Conservation (phyloP, 192 early-diverging fungal species). For the Backusella macrospora region DNA sequence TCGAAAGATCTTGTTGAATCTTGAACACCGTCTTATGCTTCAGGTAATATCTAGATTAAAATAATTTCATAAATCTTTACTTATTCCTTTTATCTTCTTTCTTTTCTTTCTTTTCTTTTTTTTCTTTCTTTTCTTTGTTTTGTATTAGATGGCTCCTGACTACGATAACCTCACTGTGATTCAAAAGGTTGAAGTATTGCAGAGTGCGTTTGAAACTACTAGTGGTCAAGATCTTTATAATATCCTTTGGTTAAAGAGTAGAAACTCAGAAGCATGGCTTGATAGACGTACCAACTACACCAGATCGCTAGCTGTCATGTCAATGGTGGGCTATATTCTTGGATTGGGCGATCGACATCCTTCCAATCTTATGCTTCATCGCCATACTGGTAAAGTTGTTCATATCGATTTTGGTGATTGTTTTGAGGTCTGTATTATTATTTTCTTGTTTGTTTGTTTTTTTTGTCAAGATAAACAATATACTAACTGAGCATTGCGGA, state of each 20-base stretch:
- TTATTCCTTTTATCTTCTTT: not conserved
- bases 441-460: not conserved
- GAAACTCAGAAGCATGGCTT: constrained; percentile 95
- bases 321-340: constrained; percentile 98
- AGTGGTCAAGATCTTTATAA: constrained; percentile 91
- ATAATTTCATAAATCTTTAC: not conserved
- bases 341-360: constrained; percentile 97
- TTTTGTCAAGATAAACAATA: not conserved
- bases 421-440: constrained; percentile 72
- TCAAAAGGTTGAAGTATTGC: constrained; percentile 96
- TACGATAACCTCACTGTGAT: constrained; percentile 85
- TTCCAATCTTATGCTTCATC: constrained; percentile 92
- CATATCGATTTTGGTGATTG: constrained; percentile 99
- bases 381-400: constrained; percentile 87
- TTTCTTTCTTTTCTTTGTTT: not conserved
- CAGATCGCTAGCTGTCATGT: constrained; percentile 93
- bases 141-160: constrained; percentile 80
- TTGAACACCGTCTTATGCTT: constrained; percentile 88
- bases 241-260: constrained; percentile 92
- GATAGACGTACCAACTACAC: constrained; percentile 96
- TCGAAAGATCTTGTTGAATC: constrained; percentile 80
- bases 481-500: not conserved
- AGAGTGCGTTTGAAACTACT: constrained; percentile 87
- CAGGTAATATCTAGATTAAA: constrained; percentile 51
- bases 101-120: not conserved